Conservation (phyloP, 2,329 filamentous ascomycete genomes). For the Claviceps digitariae region DNA sequence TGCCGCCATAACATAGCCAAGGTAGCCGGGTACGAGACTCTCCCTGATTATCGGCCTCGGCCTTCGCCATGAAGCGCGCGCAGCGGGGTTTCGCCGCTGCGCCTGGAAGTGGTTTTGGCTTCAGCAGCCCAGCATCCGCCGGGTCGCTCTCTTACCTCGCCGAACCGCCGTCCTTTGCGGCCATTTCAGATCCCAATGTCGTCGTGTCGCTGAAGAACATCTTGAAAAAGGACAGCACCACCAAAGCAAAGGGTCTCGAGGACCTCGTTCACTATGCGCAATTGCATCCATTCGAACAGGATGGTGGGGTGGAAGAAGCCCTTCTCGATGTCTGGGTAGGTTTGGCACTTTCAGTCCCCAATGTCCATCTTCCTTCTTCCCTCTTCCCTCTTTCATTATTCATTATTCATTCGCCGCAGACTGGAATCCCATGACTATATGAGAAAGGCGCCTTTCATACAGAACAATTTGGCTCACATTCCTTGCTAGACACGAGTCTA, state of each 20-base stretch:
- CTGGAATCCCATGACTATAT: background rate
- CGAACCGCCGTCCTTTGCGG: constrained; percentile 68
- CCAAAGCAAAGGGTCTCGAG: constrained; percentile 80
- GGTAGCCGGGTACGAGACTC: background rate
- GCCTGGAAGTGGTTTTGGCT: constrained; percentile 10
- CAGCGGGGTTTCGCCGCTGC: constrained; percentile 5
- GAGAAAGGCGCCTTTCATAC: too few species aligned
- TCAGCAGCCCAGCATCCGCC: constrained; percentile 25
- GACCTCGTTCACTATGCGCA: constrained; percentile 59
- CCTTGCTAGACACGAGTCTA: constrained; percentile 63
- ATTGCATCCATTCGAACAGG: constrained; percentile 35
- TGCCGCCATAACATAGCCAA: background rate
- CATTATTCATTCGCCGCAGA: background rate
- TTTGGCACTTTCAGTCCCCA: background rate
- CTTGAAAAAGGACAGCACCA: constrained; percentile 83
- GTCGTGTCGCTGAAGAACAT: constrained; percentile 89
- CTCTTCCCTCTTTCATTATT: background rate
- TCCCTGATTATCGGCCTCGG: background rate
- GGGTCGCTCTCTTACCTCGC: constrained; percentile 68
- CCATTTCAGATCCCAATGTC: constrained; percentile 65
- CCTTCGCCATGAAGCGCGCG: constrained; percentile 5
- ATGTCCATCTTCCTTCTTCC: background rate
- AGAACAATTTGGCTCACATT: background rate
- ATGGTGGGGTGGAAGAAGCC: constrained; percentile 59
- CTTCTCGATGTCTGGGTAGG: constrained; percentile 78